Evolutionary conservation across 2,329 filamentous ascomycete genomes (phyloP).

Genomic region (Epichloe elymi): DNA sequence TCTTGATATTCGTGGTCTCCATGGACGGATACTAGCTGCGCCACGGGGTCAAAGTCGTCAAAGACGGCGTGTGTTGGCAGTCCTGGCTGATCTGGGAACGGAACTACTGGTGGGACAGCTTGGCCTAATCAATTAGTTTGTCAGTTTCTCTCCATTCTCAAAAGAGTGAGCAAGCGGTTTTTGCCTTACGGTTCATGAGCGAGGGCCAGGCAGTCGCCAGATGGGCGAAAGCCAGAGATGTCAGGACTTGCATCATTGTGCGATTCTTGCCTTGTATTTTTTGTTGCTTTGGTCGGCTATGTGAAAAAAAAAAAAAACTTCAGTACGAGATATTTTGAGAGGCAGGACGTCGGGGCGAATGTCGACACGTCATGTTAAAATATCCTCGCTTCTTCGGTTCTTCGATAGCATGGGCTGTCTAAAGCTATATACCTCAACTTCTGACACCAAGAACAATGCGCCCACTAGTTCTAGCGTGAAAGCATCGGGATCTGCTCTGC

Average conservation of each 20-base stretch:
- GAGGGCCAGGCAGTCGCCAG: not conserved
- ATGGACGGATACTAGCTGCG: not conserved
- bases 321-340: too few species aligned
- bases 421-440: too few species aligned
- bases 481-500: too few species aligned
- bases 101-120: not conserved
- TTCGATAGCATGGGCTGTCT: too few species aligned
- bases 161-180: too few species aligned
- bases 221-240: not conserved
- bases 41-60: not conserved
- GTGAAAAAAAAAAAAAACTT: too few species aligned
- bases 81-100: constrained; percentile 3
- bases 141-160: too few species aligned
- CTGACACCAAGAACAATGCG: too few species aligned
- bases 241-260: not conserved
- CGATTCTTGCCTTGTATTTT: not conserved
- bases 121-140: not conserved
- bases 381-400: too few species aligned
- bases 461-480: too few species aligned
- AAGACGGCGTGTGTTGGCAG: constrained; percentile 1
- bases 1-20: not conserved
- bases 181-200: not conserved
- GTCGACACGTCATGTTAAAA: too few species aligned
- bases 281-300: not conserved
- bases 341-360: too few species aligned